A percentile compares a stretch with the other conserved stretches of the same genome.
phyloP scores from a whole-genome alignment of 176 grass and related monocot genomes.

The Paspalum vaginatum region DNA sequence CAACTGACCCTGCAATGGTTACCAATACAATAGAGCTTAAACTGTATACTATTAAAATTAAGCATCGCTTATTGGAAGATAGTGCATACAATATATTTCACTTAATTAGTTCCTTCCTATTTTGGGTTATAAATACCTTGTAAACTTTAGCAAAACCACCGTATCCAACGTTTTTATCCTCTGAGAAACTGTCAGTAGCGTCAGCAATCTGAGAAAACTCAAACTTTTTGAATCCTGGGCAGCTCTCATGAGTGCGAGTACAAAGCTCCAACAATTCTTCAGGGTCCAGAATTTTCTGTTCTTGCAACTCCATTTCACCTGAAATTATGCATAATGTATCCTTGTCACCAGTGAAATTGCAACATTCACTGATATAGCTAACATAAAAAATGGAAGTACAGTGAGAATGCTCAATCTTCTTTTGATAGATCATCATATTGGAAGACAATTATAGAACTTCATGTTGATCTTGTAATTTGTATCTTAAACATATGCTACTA shows the following conservation, averaged over 20 bases:
- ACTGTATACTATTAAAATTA: not conserved
- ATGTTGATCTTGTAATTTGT: not conserved
- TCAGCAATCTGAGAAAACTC: conserved; percentile 35
- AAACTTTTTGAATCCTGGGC: conserved; percentile 39
- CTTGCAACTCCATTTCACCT: conserved; percentile 32
- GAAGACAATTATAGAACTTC: not conserved
- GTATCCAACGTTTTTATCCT: not conserved
- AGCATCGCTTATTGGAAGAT: not conserved
- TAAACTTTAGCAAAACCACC: conserved; percentile 51
- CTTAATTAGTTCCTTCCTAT: not conserved
- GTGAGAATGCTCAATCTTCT: not conserved
- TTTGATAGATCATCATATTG: not conserved
- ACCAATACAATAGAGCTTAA: not conserved
- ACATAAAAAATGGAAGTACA: not conserved
- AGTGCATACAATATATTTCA: not conserved
- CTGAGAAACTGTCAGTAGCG: conserved; percentile 49
- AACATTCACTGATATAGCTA: not conserved
- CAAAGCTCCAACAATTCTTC: conserved; percentile 34
- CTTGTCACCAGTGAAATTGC: not conserved
- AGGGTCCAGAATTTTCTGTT: conserved; percentile 27
- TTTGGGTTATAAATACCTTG: conserved; percentile 43
- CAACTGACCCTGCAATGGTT: conserved; percentile 41
- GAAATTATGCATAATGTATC: conserved; percentile 10
- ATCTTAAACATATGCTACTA: not conserved
- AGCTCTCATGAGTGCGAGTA: conserved; percentile 25